Percentiles rank a stretch among this genome's conserved stretches.
phyloP scores from a whole-genome alignment of 345 rosid species.

The Pistacia integerrima region DNA sequence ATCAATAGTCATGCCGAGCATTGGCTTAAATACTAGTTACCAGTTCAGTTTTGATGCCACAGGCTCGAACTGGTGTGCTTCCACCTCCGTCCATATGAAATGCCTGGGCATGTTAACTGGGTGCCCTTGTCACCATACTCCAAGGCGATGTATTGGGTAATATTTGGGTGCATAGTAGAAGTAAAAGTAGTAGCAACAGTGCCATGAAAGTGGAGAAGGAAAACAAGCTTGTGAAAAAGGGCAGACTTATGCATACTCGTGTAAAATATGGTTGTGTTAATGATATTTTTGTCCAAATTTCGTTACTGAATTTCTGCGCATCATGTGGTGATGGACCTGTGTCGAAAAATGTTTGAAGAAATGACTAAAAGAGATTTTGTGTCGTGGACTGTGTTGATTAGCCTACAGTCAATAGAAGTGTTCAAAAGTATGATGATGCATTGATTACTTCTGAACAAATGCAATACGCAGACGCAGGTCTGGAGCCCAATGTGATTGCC shows the following conservation, averaged over 20 bases:
- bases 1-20: slow-evolving; percentile 52
- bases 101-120: slow-evolving; percentile 34
- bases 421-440: slow-evolving; percentile 38
- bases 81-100: slow-evolving; percentile 67
- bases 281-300: slow-evolving; percentile 51
- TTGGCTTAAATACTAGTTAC: slow-evolving; percentile 52
- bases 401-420: slow-evolving; percentile 33
- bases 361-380: slow-evolving; percentile 54
- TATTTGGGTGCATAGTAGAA: too few relatives aligned
- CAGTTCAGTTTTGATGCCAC: slow-evolving; percentile 58
- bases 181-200: too few relatives aligned
- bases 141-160: slow-evolving; percentile 59
- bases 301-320: slow-evolving; percentile 39
- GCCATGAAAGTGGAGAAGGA: too few relatives aligned
- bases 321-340: slow-evolving; percentile 35
- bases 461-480: slow-evolving; percentile 33
- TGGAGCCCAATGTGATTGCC: slow-evolving; percentile 59
- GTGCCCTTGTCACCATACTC: slow-evolving; percentile 58
- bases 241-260: slow-evolving; percentile 44
- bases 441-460: slow-evolving; percentile 56
- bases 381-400: slow-evolving; percentile 56
- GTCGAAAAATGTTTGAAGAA: slow-evolving; percentile 54
- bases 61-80: slow-evolving; percentile 67
- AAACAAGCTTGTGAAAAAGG: slow-evolving; percentile 22
- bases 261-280: slow-evolving; percentile 39